Evolutionary conservation across 495 filamentous ascomycete species (phyloP).

Genomic region (Bryoglossum gracile): DNA sequence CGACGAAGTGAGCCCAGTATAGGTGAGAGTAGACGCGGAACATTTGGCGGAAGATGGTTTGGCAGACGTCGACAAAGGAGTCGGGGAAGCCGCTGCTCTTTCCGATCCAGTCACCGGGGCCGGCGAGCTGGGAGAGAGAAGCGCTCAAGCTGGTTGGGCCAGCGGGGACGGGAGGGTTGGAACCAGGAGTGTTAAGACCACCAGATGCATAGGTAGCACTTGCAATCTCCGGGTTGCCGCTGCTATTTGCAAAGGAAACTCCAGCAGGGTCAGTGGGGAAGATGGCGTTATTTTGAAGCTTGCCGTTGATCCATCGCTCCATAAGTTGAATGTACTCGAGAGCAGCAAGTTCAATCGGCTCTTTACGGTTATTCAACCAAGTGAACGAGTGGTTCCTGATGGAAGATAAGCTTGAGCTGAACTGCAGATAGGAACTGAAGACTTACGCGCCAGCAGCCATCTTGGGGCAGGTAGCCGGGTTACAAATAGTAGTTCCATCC

Average conservation of each 20-base stretch:
- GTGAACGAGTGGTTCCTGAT: conserved; percentile 77
- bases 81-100: conserved; percentile 83
- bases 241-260: conserved; percentile 48
- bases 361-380: conserved; percentile 66
- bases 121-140: conserved; percentile 40
- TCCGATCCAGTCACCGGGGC: conserved; percentile 67
- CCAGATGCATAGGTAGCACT: conserved; percentile 50
- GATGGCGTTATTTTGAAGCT: conserved; percentile 76
- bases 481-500: conserved; percentile 69
- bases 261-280: conserved; percentile 70
- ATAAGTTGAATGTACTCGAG: conserved; percentile 86
- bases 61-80: conserved; percentile 76
- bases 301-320: conserved; percentile 88
- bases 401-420: conserved; percentile 10
- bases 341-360: conserved; percentile 64
- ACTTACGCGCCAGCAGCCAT: conserved; percentile 90
- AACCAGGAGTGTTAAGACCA: conserved; percentile 49
- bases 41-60: conserved; percentile 93
- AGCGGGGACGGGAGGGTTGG: conserved; percentile 41
- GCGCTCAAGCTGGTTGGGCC: conserved; percentile 41
- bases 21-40: conserved; percentile 92
- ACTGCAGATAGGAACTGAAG: conserved; percentile 6
- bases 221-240: conserved; percentile 37
- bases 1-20: conserved; percentile 76
- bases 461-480: conserved; percentile 70